A percentile compares a stretch with the other conserved stretches of the same genome.
phyloP scores from a whole-genome alignment of 441 rosid species.

The Populus hybrid region DNA sequence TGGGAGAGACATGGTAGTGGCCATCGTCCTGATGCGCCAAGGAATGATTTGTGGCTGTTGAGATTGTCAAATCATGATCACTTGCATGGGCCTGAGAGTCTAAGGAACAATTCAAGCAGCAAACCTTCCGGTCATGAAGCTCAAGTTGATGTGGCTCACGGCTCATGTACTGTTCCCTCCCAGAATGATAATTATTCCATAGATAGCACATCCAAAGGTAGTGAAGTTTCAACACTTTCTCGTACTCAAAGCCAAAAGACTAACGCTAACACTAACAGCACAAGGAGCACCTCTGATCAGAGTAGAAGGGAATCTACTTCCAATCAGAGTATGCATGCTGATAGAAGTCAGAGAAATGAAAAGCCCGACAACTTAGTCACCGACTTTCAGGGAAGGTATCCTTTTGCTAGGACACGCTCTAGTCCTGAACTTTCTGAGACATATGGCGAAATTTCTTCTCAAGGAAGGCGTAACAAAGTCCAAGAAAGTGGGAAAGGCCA shows the following conservation, averaged over 20 bases:
- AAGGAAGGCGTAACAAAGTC: constrained; percentile 43
- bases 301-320: constrained; percentile 39
- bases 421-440: constrained; percentile 96
- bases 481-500: constrained; percentile 63
- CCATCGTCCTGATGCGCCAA: constrained; percentile 89
- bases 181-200: constrained; percentile 38
- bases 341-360: constrained; percentile 44
- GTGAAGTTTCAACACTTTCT: constrained; percentile 35
- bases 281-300: constrained; percentile 39
- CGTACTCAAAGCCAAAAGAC: constrained; percentile 44
- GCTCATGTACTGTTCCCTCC: constrained; percentile 32
- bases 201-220: constrained; percentile 39
- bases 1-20: constrained; percentile 99
- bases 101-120: constrained; percentile 36
- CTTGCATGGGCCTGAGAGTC: constrained; percentile 41
- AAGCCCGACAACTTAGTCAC: constrained; percentile 49
- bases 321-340: constrained; percentile 41
- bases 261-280: constrained; percentile 29
- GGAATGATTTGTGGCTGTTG: constrained; percentile 45
- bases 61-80: constrained; percentile 49
- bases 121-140: constrained; percentile 34
- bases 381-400: constrained; percentile 64
- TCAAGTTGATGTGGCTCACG: constrained; percentile 30
- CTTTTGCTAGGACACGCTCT: constrained; percentile 86
- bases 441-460: constrained; percentile 52